A percentile compares a stretch with the other conserved stretches of the same genome.
These are phyloP conservation scores for Paramecium tetraurelia DNA, from an alignment of 73 alveolate genomes.

Conservation along the genomic window DNA sequence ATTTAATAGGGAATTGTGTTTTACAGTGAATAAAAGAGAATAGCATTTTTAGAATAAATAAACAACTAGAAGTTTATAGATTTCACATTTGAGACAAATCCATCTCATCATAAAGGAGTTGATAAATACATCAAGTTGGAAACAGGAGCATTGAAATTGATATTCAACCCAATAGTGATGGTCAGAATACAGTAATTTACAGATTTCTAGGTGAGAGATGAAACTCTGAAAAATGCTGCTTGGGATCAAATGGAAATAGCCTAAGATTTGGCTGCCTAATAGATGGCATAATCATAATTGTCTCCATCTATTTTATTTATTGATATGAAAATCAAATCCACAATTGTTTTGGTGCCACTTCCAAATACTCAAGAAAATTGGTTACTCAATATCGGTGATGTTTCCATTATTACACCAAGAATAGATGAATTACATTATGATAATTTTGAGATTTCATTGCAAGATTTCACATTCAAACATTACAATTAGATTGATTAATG, in stretches of 20 bases:
- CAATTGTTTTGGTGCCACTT: conserved; percentile 39
- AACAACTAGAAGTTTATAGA: background rate
- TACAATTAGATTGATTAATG: background rate
- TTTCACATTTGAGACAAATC: conserved; percentile 40
- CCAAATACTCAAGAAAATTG: conserved; percentile 39
- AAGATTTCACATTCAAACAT: conserved; percentile 36
- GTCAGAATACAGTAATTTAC: conserved; percentile 30
- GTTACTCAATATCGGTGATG: conserved; percentile 54
- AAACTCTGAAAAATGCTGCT: conserved; percentile 45
- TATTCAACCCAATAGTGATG: conserved; percentile 32
- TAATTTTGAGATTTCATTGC: conserved; percentile 33
- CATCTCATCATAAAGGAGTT: conserved; percentile 34
- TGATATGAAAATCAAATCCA: conserved; percentile 11
- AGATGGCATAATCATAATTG: conserved; percentile 8
- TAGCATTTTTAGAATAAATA: background rate
- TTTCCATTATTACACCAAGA: conserved; percentile 15
- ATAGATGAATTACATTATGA: background rate
- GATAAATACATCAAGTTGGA: conserved; percentile 33
- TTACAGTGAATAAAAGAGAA: background rate
- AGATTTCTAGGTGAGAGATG: conserved; percentile 54
- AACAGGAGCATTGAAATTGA: conserved; percentile 38
- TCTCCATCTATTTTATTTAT: conserved; percentile 43
- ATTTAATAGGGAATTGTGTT: background rate
- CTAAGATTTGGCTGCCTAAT: conserved; percentile 21
- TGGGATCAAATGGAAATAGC: conserved; percentile 51